These are phyloP conservation scores for Aspergillus floridensis DNA, from an alignment of 2,329 filamentous ascomycete genomes.

Conservation along the genomic window DNA sequence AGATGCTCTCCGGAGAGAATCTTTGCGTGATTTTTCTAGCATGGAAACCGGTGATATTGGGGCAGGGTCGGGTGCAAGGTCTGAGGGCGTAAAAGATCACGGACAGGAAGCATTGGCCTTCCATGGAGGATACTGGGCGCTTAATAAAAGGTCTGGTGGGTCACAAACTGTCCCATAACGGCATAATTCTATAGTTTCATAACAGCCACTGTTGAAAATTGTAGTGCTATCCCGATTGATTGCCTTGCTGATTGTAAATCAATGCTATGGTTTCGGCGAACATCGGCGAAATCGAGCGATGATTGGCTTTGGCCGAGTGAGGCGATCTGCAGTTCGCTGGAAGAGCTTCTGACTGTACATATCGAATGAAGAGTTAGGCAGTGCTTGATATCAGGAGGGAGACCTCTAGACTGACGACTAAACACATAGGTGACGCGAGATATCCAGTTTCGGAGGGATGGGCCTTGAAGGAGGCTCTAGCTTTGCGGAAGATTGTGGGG, in stretches of 20 bases:
- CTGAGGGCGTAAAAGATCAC: neutral
- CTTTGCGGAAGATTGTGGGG: too few relatives aligned
- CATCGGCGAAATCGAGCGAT: neutral
- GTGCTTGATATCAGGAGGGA: too few relatives aligned
- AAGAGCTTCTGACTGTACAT: too few relatives aligned
- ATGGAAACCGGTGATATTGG: neutral
- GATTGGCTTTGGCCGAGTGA: neutral
- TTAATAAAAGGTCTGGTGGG: neutral
- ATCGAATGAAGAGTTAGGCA: too few relatives aligned
- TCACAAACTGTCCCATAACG: neutral
- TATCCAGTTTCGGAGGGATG: too few relatives aligned
- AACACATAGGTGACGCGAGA: too few relatives aligned
- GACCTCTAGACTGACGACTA: too few relatives aligned
- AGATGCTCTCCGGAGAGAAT: neutral
- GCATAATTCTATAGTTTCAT: neutral
- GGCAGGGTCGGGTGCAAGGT: neutral
- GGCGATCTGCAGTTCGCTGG: too few relatives aligned
- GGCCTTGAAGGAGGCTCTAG: too few relatives aligned
- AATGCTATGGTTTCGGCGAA: neutral
- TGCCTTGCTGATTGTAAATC: neutral
- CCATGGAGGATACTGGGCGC: neutral
- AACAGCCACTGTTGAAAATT: too few relatives aligned
- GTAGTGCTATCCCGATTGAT: too few relatives aligned
- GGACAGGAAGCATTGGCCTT: neutral
- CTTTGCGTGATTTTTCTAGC: neutral